Evolutionary conservation across 441 rosid genomes (phyloP).

Genomic region (Arabidopsis hybrid): DNA sequence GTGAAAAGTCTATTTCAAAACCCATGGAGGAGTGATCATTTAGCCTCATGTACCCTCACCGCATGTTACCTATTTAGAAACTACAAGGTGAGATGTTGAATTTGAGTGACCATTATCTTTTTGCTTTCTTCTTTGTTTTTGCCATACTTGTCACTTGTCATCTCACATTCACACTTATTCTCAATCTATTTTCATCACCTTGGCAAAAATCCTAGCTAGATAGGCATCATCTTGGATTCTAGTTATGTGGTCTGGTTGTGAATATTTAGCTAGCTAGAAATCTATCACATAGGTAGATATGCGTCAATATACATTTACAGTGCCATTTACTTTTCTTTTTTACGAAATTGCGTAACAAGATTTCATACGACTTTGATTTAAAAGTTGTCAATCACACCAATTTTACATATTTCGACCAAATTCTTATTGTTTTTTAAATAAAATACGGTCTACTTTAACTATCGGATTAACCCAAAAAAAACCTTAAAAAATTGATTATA

Average conservation of each 20-base stretch:
- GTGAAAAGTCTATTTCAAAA: conserved; percentile 26
- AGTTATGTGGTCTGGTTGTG: conserved; percentile 15
- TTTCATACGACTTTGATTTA: conserved; percentile 30
- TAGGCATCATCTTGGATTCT: conserved; percentile 23
- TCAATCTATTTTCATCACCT: conserved; percentile 27
- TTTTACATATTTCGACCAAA: neutral
- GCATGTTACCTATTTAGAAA: conserved; percentile 46
- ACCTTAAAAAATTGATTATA: no score
- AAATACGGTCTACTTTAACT: neutral
- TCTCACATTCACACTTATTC: conserved; percentile 25
- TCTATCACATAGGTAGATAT: conserved; percentile 39
- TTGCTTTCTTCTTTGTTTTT: conserved; percentile 38
- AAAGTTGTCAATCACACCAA: conserved; percentile 13
- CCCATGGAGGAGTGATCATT: conserved; percentile 26
- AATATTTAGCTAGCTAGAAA: conserved; percentile 37
- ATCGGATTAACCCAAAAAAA: neutral
- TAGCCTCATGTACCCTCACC: conserved; percentile 34
- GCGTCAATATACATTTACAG: conserved; percentile 19
- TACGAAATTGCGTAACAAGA: conserved; percentile 14
- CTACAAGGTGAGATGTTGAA: conserved; percentile 38
- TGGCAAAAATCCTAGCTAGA: conserved; percentile 22
- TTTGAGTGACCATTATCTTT: conserved; percentile 38
- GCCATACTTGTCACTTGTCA: conserved; percentile 42
- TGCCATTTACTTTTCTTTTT: neutral
- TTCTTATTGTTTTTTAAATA: neutral